Conservation (phyloP, 1,284 basidiomycete species). For the Flammula alnicola region DNA sequence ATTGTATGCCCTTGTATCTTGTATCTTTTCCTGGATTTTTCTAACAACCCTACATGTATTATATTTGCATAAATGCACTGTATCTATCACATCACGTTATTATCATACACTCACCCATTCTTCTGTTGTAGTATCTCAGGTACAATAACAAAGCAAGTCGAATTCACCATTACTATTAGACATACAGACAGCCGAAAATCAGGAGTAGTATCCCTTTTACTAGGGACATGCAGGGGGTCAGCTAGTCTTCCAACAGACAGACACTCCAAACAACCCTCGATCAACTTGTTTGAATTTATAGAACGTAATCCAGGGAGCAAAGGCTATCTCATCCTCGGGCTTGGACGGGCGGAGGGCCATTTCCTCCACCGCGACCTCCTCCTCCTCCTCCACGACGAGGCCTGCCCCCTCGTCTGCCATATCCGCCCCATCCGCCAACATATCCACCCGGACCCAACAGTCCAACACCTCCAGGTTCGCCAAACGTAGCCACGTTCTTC, state of each 20-base stretch:
- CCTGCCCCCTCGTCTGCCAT: slow-evolving; percentile 42
- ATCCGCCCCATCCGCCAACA: slow-evolving; percentile 53
- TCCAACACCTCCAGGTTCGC: slow-evolving; percentile 77
- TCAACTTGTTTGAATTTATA: background rate
- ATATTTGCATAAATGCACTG: background rate
- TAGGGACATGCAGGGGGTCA: background rate
- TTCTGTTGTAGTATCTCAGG: background rate
- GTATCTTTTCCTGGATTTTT: no score
- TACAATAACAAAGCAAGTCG: background rate
- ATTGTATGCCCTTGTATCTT: no score
- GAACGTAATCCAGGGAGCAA: background rate
- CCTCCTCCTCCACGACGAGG: slow-evolving; percentile 32
- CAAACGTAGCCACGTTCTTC: slow-evolving; percentile 81
- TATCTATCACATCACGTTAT: background rate
- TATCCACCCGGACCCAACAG: slow-evolving; percentile 67
- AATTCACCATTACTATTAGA: no score
- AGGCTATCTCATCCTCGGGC: slow-evolving; percentile 19
- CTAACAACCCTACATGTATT: no score
- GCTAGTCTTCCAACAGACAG: no score
- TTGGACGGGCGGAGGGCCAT: slow-evolving; percentile 18
- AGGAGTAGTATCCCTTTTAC: background rate
- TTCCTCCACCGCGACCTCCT: slow-evolving; percentile 22
- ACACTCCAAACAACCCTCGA: background rate
- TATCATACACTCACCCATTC: background rate
- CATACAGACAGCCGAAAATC: slow-evolving; percentile 8